These are phyloP conservation scores for Alnus rubra DNA, from an alignment of 306 rosid genomes.

Conservation along the genomic window DNA sequence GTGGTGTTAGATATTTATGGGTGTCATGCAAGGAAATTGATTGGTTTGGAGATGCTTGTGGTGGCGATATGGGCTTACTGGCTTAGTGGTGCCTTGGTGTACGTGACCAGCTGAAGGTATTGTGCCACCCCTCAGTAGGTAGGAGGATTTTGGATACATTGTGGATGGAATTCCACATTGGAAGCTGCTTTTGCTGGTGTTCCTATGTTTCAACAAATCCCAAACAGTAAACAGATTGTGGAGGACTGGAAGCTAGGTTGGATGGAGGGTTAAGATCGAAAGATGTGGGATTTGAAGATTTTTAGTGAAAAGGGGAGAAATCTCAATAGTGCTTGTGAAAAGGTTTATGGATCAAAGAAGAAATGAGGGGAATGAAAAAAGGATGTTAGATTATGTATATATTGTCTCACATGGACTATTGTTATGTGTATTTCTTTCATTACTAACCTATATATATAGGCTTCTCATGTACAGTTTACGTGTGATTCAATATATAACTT, in stretches of 20 bases:
- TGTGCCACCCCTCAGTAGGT: constrained; percentile 36
- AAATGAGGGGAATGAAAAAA: constrained; percentile 12
- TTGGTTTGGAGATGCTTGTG: constrained; percentile 27
- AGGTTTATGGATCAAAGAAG: constrained; percentile 37
- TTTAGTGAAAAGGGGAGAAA: constrained; percentile 35
- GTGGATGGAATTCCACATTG: constrained; percentile 55
- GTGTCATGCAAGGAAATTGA: constrained; percentile 28
- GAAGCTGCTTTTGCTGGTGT: constrained; percentile 49
- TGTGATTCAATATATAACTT: too few relatives aligned
- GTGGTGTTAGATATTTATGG: constrained; percentile 37
- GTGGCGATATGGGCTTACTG: constrained; percentile 34
- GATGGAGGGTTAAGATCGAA: constrained; percentile 42
- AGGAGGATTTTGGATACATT: constrained; percentile 58
- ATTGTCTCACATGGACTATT: too few relatives aligned
- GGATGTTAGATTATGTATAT: too few relatives aligned
- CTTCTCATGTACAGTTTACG: too few relatives aligned
- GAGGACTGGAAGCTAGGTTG: constrained; percentile 51
- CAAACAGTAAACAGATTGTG: constrained; percentile 41
- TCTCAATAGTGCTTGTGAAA: constrained; percentile 23
- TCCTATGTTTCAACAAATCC: constrained; percentile 44
- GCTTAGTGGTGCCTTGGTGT: constrained; percentile 46
- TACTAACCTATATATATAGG: too few relatives aligned
- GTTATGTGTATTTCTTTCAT: too few relatives aligned
- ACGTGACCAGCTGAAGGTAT: constrained; percentile 55
- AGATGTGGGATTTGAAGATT: neutral